Percentiles rank a stretch among this genome's conserved stretches.
Conservation (phyloP, 495 filamentous ascomycete genomes). For the Neurospora sp. region DNA sequence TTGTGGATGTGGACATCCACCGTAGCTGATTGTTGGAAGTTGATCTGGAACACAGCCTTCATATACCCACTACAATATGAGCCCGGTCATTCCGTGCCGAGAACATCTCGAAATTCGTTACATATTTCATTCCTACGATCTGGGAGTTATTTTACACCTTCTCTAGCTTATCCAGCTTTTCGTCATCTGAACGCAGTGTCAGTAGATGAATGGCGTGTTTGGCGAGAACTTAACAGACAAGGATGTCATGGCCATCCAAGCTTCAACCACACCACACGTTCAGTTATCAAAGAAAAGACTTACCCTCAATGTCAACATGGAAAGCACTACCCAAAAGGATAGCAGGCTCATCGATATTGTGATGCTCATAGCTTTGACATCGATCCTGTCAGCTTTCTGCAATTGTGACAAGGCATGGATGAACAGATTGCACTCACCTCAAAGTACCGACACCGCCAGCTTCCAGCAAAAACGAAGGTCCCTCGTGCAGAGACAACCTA, state of each 20-base stretch:
- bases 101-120: too few relatives aligned
- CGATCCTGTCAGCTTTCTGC: conserved; percentile 9
- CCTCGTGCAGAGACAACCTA: conserved; percentile 53
- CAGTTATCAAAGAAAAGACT: background rate
- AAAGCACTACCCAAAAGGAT: conserved; percentile 59
- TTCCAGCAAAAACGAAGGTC: conserved; percentile 59
- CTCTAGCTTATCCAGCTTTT: background rate
- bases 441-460: conserved; percentile 80
- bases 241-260: background rate
- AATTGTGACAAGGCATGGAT: background rate
- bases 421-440: conserved; percentile 34
- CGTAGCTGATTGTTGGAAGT: background rate
- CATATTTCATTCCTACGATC: too few relatives aligned
- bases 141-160: background rate
- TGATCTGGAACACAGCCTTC: background rate
- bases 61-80: background rate
- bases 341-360: conserved; percentile 55
- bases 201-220: too few relatives aligned
- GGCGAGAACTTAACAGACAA: background rate
- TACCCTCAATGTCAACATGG: conserved; percentile 38
- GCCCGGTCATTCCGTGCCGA: background rate
- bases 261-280: background rate
- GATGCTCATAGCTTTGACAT: conserved; percentile 49
- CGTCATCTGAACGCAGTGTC: background rate
- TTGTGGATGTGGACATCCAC: background rate